Evolutionary conservation across 2,329 filamentous ascomycete genomes (phyloP), one percentile per base, ranked within the genome.

Genomic region (Scopulariopsis brevicaulis): DNA sequence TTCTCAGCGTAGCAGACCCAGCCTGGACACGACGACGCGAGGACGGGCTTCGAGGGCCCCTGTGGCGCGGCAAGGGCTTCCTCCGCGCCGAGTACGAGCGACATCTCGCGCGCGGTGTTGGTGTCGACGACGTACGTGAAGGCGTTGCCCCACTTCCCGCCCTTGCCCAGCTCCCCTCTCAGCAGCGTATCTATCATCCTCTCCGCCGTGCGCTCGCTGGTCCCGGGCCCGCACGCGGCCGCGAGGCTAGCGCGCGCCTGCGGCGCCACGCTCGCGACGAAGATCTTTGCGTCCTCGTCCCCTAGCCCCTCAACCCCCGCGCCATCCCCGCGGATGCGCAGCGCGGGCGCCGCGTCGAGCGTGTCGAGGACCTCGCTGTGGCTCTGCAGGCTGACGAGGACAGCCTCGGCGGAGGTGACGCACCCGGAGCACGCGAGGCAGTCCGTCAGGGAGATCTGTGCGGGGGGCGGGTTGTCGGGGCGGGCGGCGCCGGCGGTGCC

Each of bases 1-100:
- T 99, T 97, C 71, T 99, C 94, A 28, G 93, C 93, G 67, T 99
- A 99, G 73, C 94, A 99, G 58, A 99, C 93, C 92, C 95, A 99
- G 8, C 94, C 94, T 1, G 94, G 94, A 70, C 94, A 99, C 22
- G 90, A 90, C 3, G 92, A 92, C 10, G 92, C 90, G 51, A 99
- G 79, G 34, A 93, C 84, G 0, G 90, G 89, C 57, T 55, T 76
- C 10, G 59, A 55, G 0, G 90, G 89, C 57, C 53, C 75, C 12
- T 59, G 54, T 1, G 57, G 54, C 5, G 60, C 40, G 10, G 62
- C 62, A 51, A 63, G 70, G 22, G 83, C 73, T 68, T 94, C 89
- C 43, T 90, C 83, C 1, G 87, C 84, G 28, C 86, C 86, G 18
- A 92, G 79, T 7, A 93, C 87, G n/a, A 97, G 79, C 65, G 87